Conservation (phyloP, 768 basidiomycete genomes). For the Naganishia vishniacii region DNA sequence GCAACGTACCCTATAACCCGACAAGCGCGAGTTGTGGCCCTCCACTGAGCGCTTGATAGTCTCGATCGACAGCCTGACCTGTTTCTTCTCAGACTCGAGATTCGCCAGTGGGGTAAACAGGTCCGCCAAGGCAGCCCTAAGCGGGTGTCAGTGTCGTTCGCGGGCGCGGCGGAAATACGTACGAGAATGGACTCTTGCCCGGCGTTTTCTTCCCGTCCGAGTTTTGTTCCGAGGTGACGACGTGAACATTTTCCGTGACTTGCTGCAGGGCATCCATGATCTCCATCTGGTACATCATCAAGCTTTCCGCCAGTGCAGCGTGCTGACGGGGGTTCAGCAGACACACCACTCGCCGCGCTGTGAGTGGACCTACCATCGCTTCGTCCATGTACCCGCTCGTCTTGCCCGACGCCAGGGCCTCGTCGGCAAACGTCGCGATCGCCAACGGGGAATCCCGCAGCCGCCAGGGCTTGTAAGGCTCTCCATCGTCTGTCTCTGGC, state of each 20-base stretch:
- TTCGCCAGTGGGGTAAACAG: slow-evolving; percentile 21
- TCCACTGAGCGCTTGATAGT: background rate
- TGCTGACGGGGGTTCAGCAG: slow-evolving; percentile 29
- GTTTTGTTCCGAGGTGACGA: slow-evolving; percentile 2
- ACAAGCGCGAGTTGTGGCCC: background rate
- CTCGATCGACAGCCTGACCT: slow-evolving; percentile 11
- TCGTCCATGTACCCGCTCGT: slow-evolving; percentile 18
- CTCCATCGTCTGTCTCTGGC: slow-evolving; percentile 38
- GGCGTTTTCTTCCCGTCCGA: background rate
- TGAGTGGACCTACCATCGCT: background rate
- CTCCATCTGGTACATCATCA: slow-evolving; percentile 46
- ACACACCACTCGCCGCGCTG: background rate
- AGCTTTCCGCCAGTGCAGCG: slow-evolving; percentile 40
- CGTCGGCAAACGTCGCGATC: slow-evolving; percentile 34
- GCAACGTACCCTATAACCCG: background rate
- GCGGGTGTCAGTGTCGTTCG: background rate
- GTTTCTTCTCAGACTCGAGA: slow-evolving; percentile 26
- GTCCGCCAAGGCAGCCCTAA: slow-evolving; percentile 20
- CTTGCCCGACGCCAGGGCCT: slow-evolving; percentile 1
- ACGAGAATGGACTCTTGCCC: slow-evolving; percentile 16
- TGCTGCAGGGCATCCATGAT: slow-evolving; percentile 38
- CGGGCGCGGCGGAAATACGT: background rate
- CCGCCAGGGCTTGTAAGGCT: slow-evolving; percentile 43
- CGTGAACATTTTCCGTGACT: slow-evolving; percentile 30
- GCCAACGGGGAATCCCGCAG: slow-evolving; percentile 43